Evolutionary conservation across 148 eudicot species (phyloP).

Genomic region (Fagopyrum tataricum): DNA sequence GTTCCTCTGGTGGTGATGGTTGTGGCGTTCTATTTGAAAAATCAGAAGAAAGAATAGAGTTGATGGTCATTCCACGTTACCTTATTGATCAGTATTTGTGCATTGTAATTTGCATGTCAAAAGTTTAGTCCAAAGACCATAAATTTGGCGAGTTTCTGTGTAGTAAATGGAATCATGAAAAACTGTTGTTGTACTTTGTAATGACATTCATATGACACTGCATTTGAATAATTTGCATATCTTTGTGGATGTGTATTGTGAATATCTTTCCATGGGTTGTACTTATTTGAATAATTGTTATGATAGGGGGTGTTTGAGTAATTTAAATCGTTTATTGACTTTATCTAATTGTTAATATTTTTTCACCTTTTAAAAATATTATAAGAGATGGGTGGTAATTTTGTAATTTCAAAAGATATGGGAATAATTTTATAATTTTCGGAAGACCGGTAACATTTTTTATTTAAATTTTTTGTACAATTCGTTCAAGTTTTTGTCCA

Average conservation of each 20-base stretch:
- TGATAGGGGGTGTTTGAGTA: no score
- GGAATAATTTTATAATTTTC: no score
- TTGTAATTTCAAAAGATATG: no score
- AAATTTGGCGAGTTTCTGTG: not conserved
- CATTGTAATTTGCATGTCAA: not conserved
- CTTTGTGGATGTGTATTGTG: not conserved
- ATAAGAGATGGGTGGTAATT: no score
- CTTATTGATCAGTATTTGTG: not conserved
- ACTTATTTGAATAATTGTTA: no score
- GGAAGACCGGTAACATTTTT: no score
- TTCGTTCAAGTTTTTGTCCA: no score
- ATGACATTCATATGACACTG: not conserved
- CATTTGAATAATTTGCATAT: not conserved
- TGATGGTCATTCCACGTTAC: not conserved
- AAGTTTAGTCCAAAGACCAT: not conserved
- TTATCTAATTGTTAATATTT: no score
- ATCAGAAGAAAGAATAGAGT: constrained; percentile 22
- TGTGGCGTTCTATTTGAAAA: constrained; percentile 24
- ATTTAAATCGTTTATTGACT: no score
- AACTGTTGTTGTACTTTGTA: not conserved
- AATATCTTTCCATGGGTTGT: no score
- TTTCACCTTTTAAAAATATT: no score
- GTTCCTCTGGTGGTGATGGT: constrained; percentile 25
- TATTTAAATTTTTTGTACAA: no score
- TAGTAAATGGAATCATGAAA: not conserved